Evolutionary conservation across 768 basidiomycete species (phyloP).

Genomic region (Kwoniella sp.): DNA sequence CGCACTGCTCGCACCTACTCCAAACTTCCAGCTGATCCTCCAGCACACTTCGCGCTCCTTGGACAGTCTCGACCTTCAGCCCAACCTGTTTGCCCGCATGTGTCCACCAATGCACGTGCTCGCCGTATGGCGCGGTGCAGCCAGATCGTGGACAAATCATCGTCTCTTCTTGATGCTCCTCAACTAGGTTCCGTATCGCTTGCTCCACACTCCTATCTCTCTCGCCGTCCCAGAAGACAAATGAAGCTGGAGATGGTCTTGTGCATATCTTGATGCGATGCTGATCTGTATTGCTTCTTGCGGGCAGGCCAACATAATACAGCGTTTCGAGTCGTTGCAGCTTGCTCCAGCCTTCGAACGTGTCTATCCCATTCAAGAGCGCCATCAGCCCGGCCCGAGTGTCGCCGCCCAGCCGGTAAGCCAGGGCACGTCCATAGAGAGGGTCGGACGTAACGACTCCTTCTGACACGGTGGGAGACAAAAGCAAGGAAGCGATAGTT

Average conservation of each 20-base stretch:
- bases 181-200: constrained; percentile 6
- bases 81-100: constrained; percentile 24
- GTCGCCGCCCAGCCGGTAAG: constrained; percentile 38
- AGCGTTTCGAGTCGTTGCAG: constrained; percentile 34
- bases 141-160: constrained; percentile 15
- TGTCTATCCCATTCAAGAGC: constrained; percentile 17
- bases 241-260: constrained; percentile 6
- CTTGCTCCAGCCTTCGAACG: constrained; percentile 32
- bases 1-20: constrained; percentile 26
- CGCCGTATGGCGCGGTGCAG: constrained; percentile 14
- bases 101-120: constrained; percentile 27
- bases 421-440: constrained; percentile 22
- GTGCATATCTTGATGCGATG: constrained; percentile 10
- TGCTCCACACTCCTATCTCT: constrained; percentile 23
- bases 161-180: constrained; percentile 9
- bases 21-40: constrained; percentile 19
- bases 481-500: neutral
- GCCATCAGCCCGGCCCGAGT: constrained; percentile 32
- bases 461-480: neutral
- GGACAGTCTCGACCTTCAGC: constrained; percentile 1
- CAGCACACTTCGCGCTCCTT: neutral
- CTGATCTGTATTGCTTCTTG: neutral
- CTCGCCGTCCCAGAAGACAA: constrained; percentile 18
- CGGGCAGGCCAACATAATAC: constrained; percentile 12
- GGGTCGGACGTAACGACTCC: too few relatives aligned